Evolutionary conservation across 2,329 filamentous ascomycete genomes (phyloP).

Genomic region (Fusarium sp.): DNA sequence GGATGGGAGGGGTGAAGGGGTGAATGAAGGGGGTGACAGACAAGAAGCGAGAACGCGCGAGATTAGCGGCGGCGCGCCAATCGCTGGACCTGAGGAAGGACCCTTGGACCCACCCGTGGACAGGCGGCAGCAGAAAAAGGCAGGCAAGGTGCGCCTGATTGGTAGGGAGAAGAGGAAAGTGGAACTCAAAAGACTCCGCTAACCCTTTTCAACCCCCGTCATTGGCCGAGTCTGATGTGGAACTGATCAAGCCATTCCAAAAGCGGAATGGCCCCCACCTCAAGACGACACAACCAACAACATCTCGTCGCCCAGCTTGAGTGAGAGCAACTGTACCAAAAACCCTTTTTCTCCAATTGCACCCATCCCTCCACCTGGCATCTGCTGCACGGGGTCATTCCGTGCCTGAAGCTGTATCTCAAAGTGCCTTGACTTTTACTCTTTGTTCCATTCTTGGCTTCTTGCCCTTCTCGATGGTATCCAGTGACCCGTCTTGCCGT

Average conservation of each 20-base stretch:
- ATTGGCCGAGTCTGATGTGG: neutral
- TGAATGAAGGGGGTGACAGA: neutral
- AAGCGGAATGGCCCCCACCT: neutral
- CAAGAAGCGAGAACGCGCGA: neutral
- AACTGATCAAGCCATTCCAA: neutral
- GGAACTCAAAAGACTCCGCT: neutral
- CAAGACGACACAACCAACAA: slow-evolving; percentile 1
- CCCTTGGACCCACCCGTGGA: neutral
- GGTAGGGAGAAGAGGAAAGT: neutral
- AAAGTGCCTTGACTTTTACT: neutral
- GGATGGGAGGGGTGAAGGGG: neutral
- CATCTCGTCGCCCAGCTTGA: slow-evolving; percentile 1
- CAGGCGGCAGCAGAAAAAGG: neutral
- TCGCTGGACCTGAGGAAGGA: neutral
- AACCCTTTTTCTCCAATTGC: neutral
- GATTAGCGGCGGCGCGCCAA: neutral
- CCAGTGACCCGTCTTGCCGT: neutral
- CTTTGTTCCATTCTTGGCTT: neutral
- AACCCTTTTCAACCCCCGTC: neutral
- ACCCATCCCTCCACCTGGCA: neutral
- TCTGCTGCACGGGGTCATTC: neutral
- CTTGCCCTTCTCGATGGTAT: neutral
- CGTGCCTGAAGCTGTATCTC: neutral
- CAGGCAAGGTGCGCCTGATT: neutral
- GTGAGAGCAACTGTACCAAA: neutral